Conservation (phyloP, 2,329 filamentous ascomycete species). For the Cladophialophora exuberans region DNA sequence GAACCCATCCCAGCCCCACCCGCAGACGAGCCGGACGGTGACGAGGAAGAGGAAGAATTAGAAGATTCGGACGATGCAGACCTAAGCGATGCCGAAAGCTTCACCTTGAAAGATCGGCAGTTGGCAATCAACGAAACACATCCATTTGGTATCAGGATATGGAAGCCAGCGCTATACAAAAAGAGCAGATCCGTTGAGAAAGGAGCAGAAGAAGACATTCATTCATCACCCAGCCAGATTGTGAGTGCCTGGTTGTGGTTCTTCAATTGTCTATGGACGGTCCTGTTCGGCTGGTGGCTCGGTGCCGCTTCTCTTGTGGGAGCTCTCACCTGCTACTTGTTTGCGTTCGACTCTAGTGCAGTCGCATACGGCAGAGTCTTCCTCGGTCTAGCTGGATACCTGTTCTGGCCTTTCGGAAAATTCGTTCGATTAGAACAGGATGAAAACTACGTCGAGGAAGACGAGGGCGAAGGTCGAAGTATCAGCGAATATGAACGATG, state of each 20-base stretch:
- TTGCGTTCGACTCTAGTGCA: slow-evolving; percentile 78
- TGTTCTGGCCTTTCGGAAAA: slow-evolving; percentile 96
- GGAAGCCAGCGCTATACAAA: slow-evolving; percentile 98
- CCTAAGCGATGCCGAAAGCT: slow-evolving; percentile 92
- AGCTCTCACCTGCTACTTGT: slow-evolving; percentile 75
- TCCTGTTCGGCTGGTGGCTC: slow-evolving; percentile 97
- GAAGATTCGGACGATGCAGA: slow-evolving; percentile 71
- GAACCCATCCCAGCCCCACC: slow-evolving; percentile 36
- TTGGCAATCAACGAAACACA: slow-evolving; percentile 98
- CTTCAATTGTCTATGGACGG: slow-evolving; percentile 88
- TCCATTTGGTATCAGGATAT: slow-evolving; percentile 97
- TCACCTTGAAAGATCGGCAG: slow-evolving; percentile 94
- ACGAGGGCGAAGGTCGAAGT: slow-evolving; percentile 91
- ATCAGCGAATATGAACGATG: slow-evolving; percentile 99
- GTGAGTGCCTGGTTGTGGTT: slow-evolving; percentile 83
- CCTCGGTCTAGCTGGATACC: slow-evolving; percentile 79
- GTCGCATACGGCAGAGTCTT: slow-evolving; percentile 84
- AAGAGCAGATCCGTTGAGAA: slow-evolving; percentile 96
- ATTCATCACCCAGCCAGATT: slow-evolving; percentile 85
- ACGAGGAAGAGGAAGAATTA: slow-evolving; percentile 55
- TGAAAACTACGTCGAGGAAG: slow-evolving; percentile 90
- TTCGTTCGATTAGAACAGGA: slow-evolving; percentile 93
- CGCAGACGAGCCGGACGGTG: slow-evolving; percentile 46
- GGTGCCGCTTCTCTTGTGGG: slow-evolving; percentile 73
- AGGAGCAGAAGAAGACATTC: slow-evolving; percentile 93